phyloP scores from a whole-genome alignment of 108 stramenopile species.

The Hondaea fermentalgiana region DNA sequence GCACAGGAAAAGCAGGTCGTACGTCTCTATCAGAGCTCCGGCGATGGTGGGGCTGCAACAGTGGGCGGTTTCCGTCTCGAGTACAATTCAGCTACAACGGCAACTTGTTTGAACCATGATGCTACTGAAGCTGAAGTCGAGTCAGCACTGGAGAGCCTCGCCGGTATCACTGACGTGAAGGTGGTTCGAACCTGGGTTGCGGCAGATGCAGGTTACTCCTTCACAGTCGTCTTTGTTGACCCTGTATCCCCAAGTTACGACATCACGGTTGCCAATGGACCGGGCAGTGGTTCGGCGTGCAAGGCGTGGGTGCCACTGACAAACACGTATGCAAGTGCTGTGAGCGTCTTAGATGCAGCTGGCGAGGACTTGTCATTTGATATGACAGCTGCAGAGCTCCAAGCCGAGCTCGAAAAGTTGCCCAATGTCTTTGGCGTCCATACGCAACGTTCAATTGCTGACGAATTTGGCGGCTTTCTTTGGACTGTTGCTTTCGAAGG shows the following conservation, averaged over 20 bases:
- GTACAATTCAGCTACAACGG: not conserved
- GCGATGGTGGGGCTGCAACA: not conserved
- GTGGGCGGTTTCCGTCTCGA: not conserved
- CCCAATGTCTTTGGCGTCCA: not conserved
- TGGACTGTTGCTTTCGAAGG: conserved; percentile 54
- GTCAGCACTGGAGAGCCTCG: conserved; percentile 49
- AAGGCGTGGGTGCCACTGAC: not conserved
- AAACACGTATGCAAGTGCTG: not conserved
- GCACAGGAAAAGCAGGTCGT: not conserved
- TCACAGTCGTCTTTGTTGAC: conserved; percentile 18
- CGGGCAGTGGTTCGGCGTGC: not conserved
- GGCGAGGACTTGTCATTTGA: not conserved
- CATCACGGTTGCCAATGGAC: not conserved
- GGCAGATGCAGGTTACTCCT: not conserved
- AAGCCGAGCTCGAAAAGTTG: not conserved
- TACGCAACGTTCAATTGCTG: not conserved
- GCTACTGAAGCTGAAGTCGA: conserved; percentile 49
- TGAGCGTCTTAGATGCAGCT: not conserved
- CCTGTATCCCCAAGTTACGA: not conserved
- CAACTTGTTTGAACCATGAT: conserved; percentile 49
- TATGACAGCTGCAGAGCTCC: not conserved
- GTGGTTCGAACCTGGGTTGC: not conserved
- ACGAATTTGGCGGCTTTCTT: conserved; percentile 31
- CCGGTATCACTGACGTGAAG: not conserved
- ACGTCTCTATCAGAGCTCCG: not conserved